Base-by-base conservation (phyloP, 176 grass and related monocot species). In the Ampelocalamus luodianensis region DNA sequence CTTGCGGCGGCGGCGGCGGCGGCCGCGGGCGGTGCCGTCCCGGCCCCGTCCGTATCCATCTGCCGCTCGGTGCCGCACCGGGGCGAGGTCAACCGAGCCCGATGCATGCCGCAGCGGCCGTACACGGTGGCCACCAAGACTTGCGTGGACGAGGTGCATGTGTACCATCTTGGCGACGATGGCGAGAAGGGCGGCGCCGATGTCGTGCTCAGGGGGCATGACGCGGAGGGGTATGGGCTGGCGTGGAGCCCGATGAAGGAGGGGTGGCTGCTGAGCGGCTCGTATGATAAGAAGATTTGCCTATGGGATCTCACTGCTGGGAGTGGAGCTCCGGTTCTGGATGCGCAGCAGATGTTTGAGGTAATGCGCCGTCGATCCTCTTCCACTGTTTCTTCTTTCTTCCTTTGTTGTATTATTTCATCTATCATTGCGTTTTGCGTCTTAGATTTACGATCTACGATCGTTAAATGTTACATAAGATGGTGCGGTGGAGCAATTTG, bases 201-300 rank as follows among this genome's bases (percentile, higher is more conserved):
- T 56, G 74, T 90, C 54, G 78, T 96, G 70, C 91, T 99, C 36
- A 90, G 61, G 85, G 96, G 96, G 0, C 96, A 94, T 64, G 86
- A 65, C 0, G 91, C 87, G 0, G 96, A 99, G 88, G 96, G 96
- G 40, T 99, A 99, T 50, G 96, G 96, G 6, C 82, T 99, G 60
- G 91, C 90, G 32, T 99, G 96, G 96, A 96, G 85, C 68, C 80
- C 78, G 0, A 40, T 89, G 49, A 99, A 87, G 82, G 93, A 96
- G 79, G 96, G 96, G 7, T 91, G 70, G 71, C 74, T 99, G 6
- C 76, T 99, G 85, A 99, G 93, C 48, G 96, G 93, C 23, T 99
- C 96, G 7, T 99, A 96, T 45, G 96, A 99, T 79, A 92, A 89
- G 88, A 99, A 94, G 78, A 89, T 99, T 73, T 99, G 93, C 77